A percentile compares a stretch with the other conserved stretches of the same genome.
These are phyloP conservation scores for Alopecurus myosuroides DNA, from an alignment of 176 grass and related monocot genomes.

Conservation along the genomic window DNA sequence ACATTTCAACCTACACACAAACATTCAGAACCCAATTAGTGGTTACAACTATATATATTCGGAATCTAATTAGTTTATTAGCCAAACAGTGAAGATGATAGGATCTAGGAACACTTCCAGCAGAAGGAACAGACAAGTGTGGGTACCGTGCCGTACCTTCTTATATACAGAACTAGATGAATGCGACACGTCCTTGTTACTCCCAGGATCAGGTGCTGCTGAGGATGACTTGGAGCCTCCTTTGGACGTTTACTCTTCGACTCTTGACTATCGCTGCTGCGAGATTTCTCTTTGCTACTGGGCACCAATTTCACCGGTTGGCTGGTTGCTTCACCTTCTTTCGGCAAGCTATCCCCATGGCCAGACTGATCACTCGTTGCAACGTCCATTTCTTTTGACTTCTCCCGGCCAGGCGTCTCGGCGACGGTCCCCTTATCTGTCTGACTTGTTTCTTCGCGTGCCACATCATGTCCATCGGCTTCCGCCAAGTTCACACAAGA, in stretches of 20 bases:
- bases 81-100: background rate
- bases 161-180: conserved; percentile 57
- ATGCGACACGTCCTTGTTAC: conserved; percentile 29
- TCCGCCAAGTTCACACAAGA: conserved; percentile 9
- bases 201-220: conserved; percentile 22
- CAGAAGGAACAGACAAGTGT: background rate
- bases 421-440: conserved; percentile 24
- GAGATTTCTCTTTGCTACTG: conserved; percentile 25
- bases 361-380: background rate
- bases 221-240: conserved; percentile 10
- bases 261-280: background rate
- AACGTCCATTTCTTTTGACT: conserved; percentile 4
- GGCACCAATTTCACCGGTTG: conserved; percentile 24
- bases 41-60: background rate
- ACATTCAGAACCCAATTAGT: background rate
- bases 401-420: conserved; percentile 16
- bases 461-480: background rate
- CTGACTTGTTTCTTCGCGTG: background rate
- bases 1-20: conserved; percentile 60
- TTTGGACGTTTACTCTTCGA: conserved; percentile 20
- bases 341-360: background rate
- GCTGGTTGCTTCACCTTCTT: conserved; percentile 21
- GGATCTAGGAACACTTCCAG: background rate
- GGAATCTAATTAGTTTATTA: background rate
- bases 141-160: conserved; percentile 53